phyloP scores from a whole-genome alignment of 371 early-diverging fungal genomes.

The Massospora cicadina region DNA sequence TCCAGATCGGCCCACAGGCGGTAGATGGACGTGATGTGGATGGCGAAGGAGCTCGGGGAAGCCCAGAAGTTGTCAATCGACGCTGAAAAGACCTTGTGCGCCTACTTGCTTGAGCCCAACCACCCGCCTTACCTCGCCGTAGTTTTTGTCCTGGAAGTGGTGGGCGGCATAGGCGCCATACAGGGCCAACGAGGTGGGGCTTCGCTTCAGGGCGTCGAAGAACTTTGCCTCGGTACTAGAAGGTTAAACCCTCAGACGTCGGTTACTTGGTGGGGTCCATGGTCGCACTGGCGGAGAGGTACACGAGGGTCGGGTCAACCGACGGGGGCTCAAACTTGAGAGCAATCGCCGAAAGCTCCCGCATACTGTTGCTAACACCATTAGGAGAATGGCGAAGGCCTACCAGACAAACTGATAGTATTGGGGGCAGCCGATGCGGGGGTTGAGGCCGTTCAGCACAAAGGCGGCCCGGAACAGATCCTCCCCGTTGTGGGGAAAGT shows the following conservation, averaged over 20 bases:
- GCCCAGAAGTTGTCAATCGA: not conserved
- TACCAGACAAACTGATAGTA: not conserved
- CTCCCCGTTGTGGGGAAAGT: not conserved
- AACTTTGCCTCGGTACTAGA: not conserved
- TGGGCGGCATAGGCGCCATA: slow-evolving; percentile 1
- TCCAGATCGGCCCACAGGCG: not conserved
- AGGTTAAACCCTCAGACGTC: not conserved
- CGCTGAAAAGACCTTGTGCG: not conserved
- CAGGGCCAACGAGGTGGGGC: not conserved
- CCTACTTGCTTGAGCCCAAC: not conserved
- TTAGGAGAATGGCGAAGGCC: not conserved
- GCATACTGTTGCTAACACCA: not conserved
- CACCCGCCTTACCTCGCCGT: not conserved
- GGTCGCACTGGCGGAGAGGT: not conserved
- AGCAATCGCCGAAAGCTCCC: not conserved
- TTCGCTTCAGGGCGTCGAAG: not conserved
- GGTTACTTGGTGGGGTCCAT: not conserved
- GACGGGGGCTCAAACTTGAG: not conserved
- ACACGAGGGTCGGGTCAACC: not conserved
- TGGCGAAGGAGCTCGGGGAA: not conserved
- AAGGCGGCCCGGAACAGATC: not conserved
- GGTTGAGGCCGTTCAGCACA: not conserved
- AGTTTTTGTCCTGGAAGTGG: not conserved
- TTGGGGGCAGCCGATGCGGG: not conserved
- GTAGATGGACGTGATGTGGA: not conserved